Evolutionary conservation across 331 rosid species (phyloP), one percentile per base, ranked within the genome.

Genomic region (Malus hybrid): DNA sequence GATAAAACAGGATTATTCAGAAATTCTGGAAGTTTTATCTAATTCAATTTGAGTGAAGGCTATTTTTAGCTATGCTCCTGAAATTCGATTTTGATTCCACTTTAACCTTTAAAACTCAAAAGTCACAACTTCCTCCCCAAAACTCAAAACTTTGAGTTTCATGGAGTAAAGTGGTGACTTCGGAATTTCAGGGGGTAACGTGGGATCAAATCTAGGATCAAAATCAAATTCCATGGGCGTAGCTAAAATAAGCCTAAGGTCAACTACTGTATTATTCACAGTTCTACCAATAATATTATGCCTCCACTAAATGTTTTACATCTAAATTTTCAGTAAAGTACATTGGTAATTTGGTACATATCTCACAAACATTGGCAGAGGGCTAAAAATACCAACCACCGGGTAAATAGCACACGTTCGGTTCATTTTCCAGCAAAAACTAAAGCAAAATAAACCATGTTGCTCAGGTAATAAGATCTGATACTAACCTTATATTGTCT

Each of bases 401-500:
- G 31, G 16, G 73, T 42, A 29, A 48, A 44, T n/a, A 24, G 68
- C 68, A 73, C 27, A 52, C 56, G 9, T 11, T 24, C 5, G 6
- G 67, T 54, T 60, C 55, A 78, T 18, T 27, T 39, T 48, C n/a
- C 32, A 67, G 39, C 11, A 59, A 14, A 48, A 57, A 16, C 56
- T 16, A 48, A 32, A 61, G 19, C 14, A 75, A 19, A 44, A 62
- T 9, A 42, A 14, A 15, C n/a, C 15, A 66, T 44, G 39, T 33
- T 63, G 44, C 62, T 78, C 83, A 63, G 28, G 33, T 27, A 31
- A 59, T 63, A 65, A 63, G 76, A 75, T 79, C 57, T 69, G 77
- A 76, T 48, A 80, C 84, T 76, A 46, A 86, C 99, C 97, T 90
- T 78, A 87, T 82, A 78, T 85, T 91, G 59, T 88, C 93, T 18